Conservation (phyloP, 331 rosid genomes). For the Quercus tomentella region DNA sequence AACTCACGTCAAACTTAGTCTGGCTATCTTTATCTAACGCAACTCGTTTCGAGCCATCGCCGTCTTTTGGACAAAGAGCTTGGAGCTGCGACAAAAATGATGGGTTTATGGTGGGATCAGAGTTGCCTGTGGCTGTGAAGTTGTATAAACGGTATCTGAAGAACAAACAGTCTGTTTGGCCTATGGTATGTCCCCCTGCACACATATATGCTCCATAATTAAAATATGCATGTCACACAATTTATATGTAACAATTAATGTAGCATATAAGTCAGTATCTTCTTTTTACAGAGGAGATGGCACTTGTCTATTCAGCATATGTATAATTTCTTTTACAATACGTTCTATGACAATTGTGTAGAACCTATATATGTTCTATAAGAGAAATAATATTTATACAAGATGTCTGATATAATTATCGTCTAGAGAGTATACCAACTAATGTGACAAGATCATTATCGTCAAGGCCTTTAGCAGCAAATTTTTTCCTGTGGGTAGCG, state of each 20-base stretch:
- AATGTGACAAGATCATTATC: constrained; percentile 71
- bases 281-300: neutral
- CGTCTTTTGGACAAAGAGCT: constrained; percentile 52
- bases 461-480: constrained; percentile 68
- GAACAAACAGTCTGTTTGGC: constrained; percentile 63
- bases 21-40: constrained; percentile 55
- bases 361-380: no score
- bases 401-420: no score
- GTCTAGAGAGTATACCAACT: constrained; percentile 38
- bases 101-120: constrained; percentile 68
- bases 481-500: constrained; percentile 52
- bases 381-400: no score
- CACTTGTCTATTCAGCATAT: no score
- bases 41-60: constrained; percentile 54
- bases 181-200: constrained; percentile 72
- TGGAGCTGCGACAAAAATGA: constrained; percentile 45
- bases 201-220: neutral
- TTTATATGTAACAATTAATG: neutral
- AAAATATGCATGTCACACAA: neutral
- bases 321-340: neutral
- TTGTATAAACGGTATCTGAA: constrained; percentile 64
- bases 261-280: neutral
- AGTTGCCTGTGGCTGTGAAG: constrained; percentile 54
- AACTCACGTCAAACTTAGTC: constrained; percentile 50
- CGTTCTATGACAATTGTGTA: no score